A percentile compares a stretch with the other conserved stretches of the same genome.
Conservation (phyloP, 768 basidiomycete genomes). For the Calocybe gangraenosa region DNA sequence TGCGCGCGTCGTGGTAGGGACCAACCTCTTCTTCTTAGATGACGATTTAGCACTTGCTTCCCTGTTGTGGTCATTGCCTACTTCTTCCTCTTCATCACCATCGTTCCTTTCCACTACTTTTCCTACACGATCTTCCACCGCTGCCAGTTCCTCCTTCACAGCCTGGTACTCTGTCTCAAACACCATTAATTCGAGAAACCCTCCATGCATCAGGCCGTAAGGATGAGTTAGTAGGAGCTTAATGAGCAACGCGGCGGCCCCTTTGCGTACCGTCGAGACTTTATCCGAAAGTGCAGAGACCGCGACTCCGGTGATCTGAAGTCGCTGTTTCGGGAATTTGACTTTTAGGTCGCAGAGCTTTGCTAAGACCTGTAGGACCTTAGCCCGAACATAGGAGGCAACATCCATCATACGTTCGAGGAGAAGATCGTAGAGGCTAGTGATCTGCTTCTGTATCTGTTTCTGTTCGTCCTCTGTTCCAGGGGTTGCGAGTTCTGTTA, state of each 20-base stretch:
- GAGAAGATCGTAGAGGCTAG: slow-evolving; percentile 76
- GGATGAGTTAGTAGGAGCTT: slow-evolving; percentile 85
- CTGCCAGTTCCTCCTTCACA: slow-evolving; percentile 59
- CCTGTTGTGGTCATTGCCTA: slow-evolving; percentile 25
- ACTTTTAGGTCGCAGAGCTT: slow-evolving; percentile 70
- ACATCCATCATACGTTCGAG: slow-evolving; percentile 85
- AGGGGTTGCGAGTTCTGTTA: slow-evolving; percentile 70
- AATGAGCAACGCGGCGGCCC: slow-evolving; percentile 70
- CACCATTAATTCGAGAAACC: slow-evolving; percentile 62
- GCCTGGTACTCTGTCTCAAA: slow-evolving; percentile 73
- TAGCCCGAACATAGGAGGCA: slow-evolving; percentile 87
- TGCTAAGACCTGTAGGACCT: slow-evolving; percentile 73
- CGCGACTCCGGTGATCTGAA: slow-evolving; percentile 71
- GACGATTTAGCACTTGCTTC: slow-evolving; percentile 20
- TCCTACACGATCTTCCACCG: slow-evolving; percentile 64
- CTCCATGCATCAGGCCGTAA: slow-evolving; percentile 81
- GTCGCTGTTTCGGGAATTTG: slow-evolving; percentile 86
- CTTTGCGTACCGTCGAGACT: slow-evolving; percentile 81
- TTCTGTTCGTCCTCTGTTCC: slow-evolving; percentile 34
- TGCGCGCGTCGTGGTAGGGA: no score
- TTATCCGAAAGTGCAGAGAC: slow-evolving; percentile 87
- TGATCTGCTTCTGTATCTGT: slow-evolving; percentile 69
- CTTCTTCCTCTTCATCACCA: slow-evolving; percentile 29
- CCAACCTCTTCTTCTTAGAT: slow-evolving; percentile 31
- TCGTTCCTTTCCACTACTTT: slow-evolving; percentile 51